phyloP scores from a whole-genome alignment of 2,329 filamentous ascomycete species.

The Apiospora phragmitis region DNA sequence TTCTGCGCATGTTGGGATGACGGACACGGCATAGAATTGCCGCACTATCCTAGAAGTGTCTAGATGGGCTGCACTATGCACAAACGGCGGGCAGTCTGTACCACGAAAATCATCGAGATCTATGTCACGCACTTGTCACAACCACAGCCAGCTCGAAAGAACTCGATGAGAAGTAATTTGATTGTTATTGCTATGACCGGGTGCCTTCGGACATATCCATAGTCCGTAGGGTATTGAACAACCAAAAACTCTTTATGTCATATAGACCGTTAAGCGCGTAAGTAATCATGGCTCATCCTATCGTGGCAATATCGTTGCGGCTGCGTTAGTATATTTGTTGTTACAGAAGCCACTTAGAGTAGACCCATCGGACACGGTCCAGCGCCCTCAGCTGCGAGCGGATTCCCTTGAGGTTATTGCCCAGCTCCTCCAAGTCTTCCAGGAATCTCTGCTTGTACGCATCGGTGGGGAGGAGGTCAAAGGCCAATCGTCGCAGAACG shows the following conservation, averaged over 20 bases:
- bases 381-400: conserved; percentile 77
- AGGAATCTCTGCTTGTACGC: conserved; percentile 77
- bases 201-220: neutral
- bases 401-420: conserved; percentile 82
- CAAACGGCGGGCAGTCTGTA: neutral
- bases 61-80: no score
- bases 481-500: conserved; percentile 70
- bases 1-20: no score
- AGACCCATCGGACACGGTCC: conserved; percentile 86
- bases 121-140: neutral
- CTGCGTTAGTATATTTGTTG: conserved; percentile 22
- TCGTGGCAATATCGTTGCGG: neutral
- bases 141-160: neutral
- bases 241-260: neutral
- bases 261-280: neutral
- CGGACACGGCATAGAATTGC: neutral
- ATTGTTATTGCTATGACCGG: neutral
- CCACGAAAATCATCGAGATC: neutral
- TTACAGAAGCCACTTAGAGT: conserved; percentile 67
- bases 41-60: no score
- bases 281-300: neutral
- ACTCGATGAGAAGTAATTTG: neutral
- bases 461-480: conserved; percentile 67
- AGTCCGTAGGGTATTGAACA: neutral
- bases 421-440: conserved; percentile 83